phyloP scores from a whole-genome alignment of 2,329 filamentous ascomycete genomes.

The Elsinoe arachidis region DNA sequence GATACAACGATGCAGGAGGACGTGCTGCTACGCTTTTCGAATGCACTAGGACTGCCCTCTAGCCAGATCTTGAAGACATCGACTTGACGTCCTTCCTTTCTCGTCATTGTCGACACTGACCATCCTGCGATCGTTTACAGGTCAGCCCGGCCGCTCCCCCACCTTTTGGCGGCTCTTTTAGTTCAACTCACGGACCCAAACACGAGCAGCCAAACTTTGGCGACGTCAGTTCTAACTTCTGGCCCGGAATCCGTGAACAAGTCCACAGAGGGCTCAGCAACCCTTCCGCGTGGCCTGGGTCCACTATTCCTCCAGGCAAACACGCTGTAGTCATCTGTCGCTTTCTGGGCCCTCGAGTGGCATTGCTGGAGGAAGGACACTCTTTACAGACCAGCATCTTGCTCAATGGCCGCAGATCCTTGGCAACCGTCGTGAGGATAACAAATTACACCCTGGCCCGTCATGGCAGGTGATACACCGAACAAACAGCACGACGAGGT shows the following conservation, averaged over 20 bases:
- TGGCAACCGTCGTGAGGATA: constrained; percentile 13
- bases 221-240: constrained; percentile 1
- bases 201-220: not conserved
- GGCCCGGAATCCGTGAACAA: not conserved
- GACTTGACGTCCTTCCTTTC: not conserved
- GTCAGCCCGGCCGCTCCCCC: not conserved
- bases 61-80: too few species aligned
- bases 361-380: not conserved
- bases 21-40: too few species aligned
- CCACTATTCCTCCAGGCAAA: not conserved
- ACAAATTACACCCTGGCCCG: constrained; percentile 3
- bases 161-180: not conserved
- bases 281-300: not conserved
- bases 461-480: constrained; percentile 18
- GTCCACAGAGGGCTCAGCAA: not conserved
- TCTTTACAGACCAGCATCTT: not conserved
- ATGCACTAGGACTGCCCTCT: too few species aligned
- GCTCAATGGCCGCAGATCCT: constrained; percentile 6
- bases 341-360: not conserved
- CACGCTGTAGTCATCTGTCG: too few species aligned
- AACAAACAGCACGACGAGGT: constrained; percentile 16
- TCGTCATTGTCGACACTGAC: not conserved
- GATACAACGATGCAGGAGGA: not conserved
- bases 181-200: not conserved
- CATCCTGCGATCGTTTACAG: not conserved